Base-by-base conservation (phyloP, 108 stramenopile genomes). In the Skeletonema grethae region DNA sequence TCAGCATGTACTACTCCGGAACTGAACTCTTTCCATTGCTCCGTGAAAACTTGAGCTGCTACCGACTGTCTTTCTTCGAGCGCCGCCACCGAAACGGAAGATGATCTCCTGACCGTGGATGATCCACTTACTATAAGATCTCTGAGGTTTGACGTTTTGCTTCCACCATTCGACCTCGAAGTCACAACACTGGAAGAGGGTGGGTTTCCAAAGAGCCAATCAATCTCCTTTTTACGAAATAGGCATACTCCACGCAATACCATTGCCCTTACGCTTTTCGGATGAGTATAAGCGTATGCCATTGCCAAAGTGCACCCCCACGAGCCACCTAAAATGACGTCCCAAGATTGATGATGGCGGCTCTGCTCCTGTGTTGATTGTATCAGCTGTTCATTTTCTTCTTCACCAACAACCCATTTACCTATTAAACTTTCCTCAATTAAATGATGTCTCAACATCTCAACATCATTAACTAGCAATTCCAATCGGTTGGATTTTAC, bases 221-320 rank as follows among this genome's bases (percentile, higher is more conserved):
- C 88, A 48, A 97, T 79, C 76, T 97, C 96, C 0, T 62, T 36
- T 4, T 70, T 61, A 28, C 89, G 82, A 35, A 97, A 83, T 0
- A 91, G 58, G 69, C 92, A 97, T 5, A 95, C 72, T 8, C 96
- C 96, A 9, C 96, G 79, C 31, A 97, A 72, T 1, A 97, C 81
- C 69, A 97, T 77, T 12, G 82, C 65, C 30, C 67, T 24, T 9
- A 95, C 79, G 16, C 35, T 15, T 5, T 59, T 41, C 9, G 93
- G 92, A 83, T 89, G 85, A 4, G 61, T 41, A 62, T 87, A 84
- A 8, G 94, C 90, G 82, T 97, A 97, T 3, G 93, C 90, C 72
- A 95, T 57, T 25, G 88, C 88, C 11, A 97, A 71, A 0, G 96
- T 97, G 13, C 87, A 85, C 36, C 96, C 96, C 96, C 96, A 97